Conservation (phyloP, 768 basidiomycete genomes). For the Butyriboletus loyo region DNA sequence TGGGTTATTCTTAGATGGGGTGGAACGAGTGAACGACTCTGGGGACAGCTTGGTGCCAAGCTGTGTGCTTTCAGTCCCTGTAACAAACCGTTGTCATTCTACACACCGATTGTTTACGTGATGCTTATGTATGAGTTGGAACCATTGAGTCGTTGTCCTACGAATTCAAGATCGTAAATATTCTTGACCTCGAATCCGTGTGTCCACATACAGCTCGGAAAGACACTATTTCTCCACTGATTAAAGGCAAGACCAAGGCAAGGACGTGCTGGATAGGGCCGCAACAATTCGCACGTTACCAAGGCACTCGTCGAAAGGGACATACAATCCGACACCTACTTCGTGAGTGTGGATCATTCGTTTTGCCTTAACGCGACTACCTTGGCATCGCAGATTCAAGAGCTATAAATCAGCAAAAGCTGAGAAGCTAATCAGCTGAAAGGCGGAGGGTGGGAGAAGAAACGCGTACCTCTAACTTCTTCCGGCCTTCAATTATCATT, state of each 20-base stretch:
- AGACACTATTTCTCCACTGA: neutral
- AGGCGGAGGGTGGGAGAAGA: too few species aligned
- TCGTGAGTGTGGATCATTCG: neutral
- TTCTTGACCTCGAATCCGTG: neutral
- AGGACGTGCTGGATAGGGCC: neutral
- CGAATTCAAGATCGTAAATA: neutral
- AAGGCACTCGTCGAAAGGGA: neutral
- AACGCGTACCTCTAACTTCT: neutral
- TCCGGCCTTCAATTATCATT: too few species aligned
- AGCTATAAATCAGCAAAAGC: neutral
- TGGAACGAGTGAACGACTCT: neutral
- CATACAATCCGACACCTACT: neutral
- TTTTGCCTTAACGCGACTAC: neutral
- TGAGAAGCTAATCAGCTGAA: neutral
- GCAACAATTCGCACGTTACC: neutral
- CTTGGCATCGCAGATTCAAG: neutral
- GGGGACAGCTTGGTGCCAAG: neutral
- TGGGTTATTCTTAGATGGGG: too few species aligned
- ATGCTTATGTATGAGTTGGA: neutral
- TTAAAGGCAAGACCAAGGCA: neutral
- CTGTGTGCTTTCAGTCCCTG: neutral
- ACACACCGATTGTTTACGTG: neutral
- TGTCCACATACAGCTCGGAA: neutral
- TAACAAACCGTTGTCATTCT: neutral
- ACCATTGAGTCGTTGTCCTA: neutral